Conservation (phyloP, 768 basidiomycete species). For the Auriscalpium orientale region DNA sequence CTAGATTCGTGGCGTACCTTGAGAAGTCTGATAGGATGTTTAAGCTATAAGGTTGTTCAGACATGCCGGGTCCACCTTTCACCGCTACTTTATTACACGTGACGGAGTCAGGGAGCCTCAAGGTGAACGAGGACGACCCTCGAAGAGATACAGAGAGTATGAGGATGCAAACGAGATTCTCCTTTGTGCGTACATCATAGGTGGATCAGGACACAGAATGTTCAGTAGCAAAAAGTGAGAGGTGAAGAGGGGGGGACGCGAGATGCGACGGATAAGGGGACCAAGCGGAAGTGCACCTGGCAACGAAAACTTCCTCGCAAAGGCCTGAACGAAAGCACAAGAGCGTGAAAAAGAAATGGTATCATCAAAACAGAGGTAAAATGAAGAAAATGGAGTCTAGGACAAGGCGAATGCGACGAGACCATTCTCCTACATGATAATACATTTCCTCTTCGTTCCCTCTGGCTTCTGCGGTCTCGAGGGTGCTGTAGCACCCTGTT, state of each 20-base stretch:
- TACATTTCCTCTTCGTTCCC: slow-evolving; percentile 48
- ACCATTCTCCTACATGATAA: slow-evolving; percentile 61
- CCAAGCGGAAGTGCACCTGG: not conserved
- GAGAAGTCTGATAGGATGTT: no score
- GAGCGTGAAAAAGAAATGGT: slow-evolving; percentile 43
- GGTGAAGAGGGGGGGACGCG: slow-evolving; percentile 14
- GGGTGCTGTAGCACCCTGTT: slow-evolving; percentile 33
- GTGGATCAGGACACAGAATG: slow-evolving; percentile 15
- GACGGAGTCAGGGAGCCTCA: no score
- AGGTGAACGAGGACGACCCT: no score
- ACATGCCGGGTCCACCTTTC: no score
- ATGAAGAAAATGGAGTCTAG: slow-evolving; percentile 52
- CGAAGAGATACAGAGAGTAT: slow-evolving; percentile 1
- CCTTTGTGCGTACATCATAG: slow-evolving; percentile 19
- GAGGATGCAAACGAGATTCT: slow-evolving; percentile 14
- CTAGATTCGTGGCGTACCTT: no score
- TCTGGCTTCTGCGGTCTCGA: slow-evolving; percentile 32
- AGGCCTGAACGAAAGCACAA: slow-evolving; percentile 24
- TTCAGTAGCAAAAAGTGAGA: slow-evolving; percentile 16
- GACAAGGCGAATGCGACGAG: slow-evolving; percentile 45
- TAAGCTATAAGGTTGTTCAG: no score
- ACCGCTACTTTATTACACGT: no score
- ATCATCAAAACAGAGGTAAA: slow-evolving; percentile 76
- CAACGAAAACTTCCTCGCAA: slow-evolving; percentile 5
- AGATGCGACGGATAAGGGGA: slow-evolving; percentile 3